phyloP scores from a whole-genome alignment of 305 asterid genomes.

The Fraxinus latifolia region DNA sequence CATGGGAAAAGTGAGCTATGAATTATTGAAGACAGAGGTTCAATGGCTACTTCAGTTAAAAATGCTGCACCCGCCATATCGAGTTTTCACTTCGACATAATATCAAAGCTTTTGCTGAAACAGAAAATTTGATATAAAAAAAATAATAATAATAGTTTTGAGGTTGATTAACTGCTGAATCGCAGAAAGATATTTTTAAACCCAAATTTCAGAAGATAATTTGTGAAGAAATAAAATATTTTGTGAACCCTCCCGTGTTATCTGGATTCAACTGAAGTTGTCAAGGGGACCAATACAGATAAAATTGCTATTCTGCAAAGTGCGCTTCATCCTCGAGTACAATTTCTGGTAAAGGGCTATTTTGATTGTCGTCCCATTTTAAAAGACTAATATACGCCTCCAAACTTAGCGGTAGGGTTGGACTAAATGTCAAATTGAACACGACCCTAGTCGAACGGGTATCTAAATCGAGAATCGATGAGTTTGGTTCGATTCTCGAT shows the following conservation, averaged over 20 bases:
- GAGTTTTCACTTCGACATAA: constrained; percentile 16
- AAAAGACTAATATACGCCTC: too few species aligned
- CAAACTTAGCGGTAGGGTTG: too few species aligned
- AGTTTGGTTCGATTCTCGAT: too few species aligned
- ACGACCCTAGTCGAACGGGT: too few species aligned
- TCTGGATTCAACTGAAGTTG: constrained; percentile 1
- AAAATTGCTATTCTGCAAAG: constrained; percentile 1
- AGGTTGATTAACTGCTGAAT: constrained; percentile 1
- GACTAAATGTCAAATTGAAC: too few species aligned
- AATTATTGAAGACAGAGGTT: constrained; percentile 22
- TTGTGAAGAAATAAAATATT: not conserved
- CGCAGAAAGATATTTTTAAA: constrained; percentile 12
- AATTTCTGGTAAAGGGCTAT: not conserved
- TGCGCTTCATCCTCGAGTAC: not conserved
- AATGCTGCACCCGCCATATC: constrained; percentile 34
- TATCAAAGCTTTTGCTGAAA: not conserved
- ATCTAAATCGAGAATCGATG: too few species aligned
- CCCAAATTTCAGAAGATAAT: not conserved
- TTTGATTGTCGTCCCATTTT: not conserved
- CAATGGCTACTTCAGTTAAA: constrained; percentile 33
- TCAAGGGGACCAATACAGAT: not conserved
- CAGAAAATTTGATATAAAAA: not conserved
- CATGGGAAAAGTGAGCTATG: constrained; percentile 24
- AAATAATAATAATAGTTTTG: not conserved
- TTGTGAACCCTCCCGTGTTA: not conserved